Conservation (phyloP, 140 eudicot genomes). For the Flaveria floridana region DNA sequence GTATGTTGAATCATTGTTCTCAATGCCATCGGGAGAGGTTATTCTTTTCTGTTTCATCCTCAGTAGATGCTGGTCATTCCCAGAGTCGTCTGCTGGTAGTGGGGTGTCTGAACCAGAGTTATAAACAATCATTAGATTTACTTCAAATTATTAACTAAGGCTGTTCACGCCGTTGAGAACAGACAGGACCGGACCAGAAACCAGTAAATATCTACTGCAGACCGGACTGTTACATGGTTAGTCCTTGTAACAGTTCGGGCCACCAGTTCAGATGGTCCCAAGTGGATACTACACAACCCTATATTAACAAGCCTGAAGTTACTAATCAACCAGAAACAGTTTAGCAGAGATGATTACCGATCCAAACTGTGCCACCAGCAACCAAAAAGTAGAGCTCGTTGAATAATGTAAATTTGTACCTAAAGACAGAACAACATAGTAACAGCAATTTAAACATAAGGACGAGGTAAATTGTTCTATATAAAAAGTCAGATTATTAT, state of each 20-base stretch:
- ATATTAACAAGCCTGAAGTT: not conserved
- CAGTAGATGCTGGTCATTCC: slow-evolving; percentile 29
- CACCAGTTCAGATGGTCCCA: not conserved
- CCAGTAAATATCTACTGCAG: too few relatives aligned
- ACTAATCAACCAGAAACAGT: not conserved
- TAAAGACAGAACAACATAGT: slow-evolving; percentile 33
- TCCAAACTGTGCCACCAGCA: slow-evolving; percentile 97
- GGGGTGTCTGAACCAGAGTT: slow-evolving; percentile 51
- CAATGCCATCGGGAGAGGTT: slow-evolving; percentile 19
- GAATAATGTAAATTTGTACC: slow-evolving; percentile 96
- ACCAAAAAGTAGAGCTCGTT: slow-evolving; percentile 97
- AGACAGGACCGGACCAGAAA: too few relatives aligned
- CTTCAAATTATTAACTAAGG: not conserved
- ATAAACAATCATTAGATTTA: slow-evolving; percentile 1
- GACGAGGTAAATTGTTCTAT: not conserved
- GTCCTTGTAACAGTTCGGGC: not conserved
- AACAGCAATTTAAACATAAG: slow-evolving; percentile 15
- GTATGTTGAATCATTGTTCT: slow-evolving; percentile 27
- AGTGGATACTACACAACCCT: not conserved
- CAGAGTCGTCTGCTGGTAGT: slow-evolving; percentile 49
- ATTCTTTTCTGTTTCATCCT: slow-evolving; percentile 26
- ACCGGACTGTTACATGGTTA: too few relatives aligned
- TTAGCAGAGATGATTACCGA: slow-evolving; percentile 51
- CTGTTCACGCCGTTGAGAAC: not conserved
- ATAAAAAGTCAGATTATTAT: not conserved